These are phyloP conservation scores for Beauveria scarabaeidicola DNA, from an alignment of 2,329 filamentous ascomycete genomes.

Conservation along the genomic window DNA sequence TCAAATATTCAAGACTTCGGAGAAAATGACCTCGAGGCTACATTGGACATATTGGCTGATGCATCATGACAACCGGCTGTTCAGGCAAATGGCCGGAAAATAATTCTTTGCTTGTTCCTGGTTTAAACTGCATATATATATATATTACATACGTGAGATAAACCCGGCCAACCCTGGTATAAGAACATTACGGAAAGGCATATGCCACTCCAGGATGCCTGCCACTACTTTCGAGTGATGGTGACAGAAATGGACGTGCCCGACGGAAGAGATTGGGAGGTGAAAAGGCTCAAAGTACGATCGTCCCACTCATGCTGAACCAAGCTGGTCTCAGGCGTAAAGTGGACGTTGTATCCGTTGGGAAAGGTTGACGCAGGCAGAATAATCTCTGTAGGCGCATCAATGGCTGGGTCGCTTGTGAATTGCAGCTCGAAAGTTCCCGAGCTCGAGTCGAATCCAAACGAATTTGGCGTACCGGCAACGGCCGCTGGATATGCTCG, in stretches of 20 bases:
- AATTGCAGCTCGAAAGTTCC: slow-evolving; percentile 13
- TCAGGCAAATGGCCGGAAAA: too few relatives aligned
- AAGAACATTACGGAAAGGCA: too few relatives aligned
- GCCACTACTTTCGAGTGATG: slow-evolving; percentile 3
- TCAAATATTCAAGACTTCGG: too few relatives aligned
- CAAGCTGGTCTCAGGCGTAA: slow-evolving; percentile 10
- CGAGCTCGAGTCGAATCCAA: slow-evolving; percentile 12
- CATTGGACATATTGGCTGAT: too few relatives aligned
- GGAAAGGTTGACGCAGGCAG: slow-evolving; percentile 12
- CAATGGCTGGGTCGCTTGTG: slow-evolving; percentile 5
- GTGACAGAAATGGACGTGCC: slow-evolving; percentile 9
- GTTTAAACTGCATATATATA: too few relatives aligned
- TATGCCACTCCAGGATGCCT: neutral
- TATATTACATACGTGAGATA: neutral
- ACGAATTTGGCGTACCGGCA: slow-evolving; percentile 12
- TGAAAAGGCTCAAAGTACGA: slow-evolving; percentile 14
- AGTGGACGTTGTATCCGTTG: slow-evolving; percentile 12
- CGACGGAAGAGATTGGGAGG: neutral
- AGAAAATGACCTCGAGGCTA: too few relatives aligned
- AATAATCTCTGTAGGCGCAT: slow-evolving; percentile 15
- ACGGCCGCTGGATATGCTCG: slow-evolving; percentile 15
- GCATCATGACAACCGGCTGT: too few relatives aligned
- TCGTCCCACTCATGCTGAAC: slow-evolving; percentile 2
- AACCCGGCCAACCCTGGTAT: neutral
- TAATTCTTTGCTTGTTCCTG: too few relatives aligned